Evolutionary conservation across 805 yeast genomes (phyloP).

Genomic region (Lipomyces oligophaga): DNA sequence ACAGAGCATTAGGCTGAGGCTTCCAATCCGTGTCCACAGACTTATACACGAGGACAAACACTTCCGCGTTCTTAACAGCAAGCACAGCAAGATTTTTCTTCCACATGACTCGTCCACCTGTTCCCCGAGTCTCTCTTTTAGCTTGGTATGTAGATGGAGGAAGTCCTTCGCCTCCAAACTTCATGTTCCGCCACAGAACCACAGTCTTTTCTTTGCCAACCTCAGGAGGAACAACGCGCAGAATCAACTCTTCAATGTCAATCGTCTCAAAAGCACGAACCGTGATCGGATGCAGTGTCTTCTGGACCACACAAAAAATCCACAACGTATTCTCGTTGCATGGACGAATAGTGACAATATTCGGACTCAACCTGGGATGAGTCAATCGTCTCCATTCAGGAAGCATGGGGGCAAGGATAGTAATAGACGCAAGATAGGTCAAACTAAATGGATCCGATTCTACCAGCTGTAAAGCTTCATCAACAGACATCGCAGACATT

Average conservation of each 20-base stretch:
- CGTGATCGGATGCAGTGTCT: slow-evolving; percentile 28
- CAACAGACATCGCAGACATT: slow-evolving; percentile 26
- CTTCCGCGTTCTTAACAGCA: slow-evolving; percentile 28
- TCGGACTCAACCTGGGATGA: slow-evolving; percentile 28
- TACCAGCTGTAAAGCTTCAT: slow-evolving; percentile 18
- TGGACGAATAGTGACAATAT: slow-evolving; percentile 26
- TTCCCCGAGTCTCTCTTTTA: slow-evolving; percentile 25
- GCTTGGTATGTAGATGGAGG: slow-evolving; percentile 17
- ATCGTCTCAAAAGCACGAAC: slow-evolving; percentile 29
- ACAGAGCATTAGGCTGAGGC: not conserved
- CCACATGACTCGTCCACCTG: slow-evolving; percentile 28
- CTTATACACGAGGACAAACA: slow-evolving; percentile 26
- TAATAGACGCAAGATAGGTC: slow-evolving; percentile 27
- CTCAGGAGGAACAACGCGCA: slow-evolving; percentile 26
- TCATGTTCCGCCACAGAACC: slow-evolving; percentile 29
- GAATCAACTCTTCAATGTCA: slow-evolving; percentile 25
- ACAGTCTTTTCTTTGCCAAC: slow-evolving; percentile 21
- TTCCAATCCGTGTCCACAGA: slow-evolving; percentile 3
- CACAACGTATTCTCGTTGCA: slow-evolving; percentile 28
- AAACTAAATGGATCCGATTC: slow-evolving; percentile 22
- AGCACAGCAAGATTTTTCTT: slow-evolving; percentile 26
- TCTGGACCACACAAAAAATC: slow-evolving; percentile 27
- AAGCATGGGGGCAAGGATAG: slow-evolving; percentile 21
- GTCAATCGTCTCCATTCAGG: slow-evolving; percentile 26
- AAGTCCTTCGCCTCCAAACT: slow-evolving; percentile 26